These are phyloP conservation scores for Balansia obtecta DNA, from an alignment of 2,329 filamentous ascomycete genomes.

Conservation along the genomic window DNA sequence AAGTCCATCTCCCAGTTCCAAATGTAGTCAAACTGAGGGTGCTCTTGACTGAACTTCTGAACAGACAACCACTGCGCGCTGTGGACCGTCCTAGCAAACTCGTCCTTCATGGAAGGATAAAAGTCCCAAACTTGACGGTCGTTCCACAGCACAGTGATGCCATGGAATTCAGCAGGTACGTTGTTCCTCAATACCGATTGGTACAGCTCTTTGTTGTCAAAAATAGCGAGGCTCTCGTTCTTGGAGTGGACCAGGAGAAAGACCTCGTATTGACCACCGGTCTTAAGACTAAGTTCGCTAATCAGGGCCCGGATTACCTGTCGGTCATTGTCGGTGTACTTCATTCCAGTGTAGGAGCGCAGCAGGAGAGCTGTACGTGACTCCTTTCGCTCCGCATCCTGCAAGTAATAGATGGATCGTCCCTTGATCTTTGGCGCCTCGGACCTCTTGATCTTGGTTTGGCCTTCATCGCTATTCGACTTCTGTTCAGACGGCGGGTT, in stretches of 20 bases:
- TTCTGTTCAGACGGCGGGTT: constrained; percentile 8
- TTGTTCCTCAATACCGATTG: constrained; percentile 45
- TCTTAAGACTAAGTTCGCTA: constrained; percentile 61
- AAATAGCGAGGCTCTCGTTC: constrained; percentile 44
- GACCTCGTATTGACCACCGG: constrained; percentile 70
- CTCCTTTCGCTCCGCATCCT: constrained; percentile 22
- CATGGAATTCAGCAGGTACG: constrained; percentile 57
- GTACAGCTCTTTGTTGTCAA: constrained; percentile 46
- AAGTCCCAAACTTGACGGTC: constrained; percentile 61
- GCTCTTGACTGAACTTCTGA: constrained; percentile 62
- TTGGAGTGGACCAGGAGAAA: constrained; percentile 72
- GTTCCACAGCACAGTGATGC: constrained; percentile 64
- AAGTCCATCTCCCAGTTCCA: constrained; percentile 88
- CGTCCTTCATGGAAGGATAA: constrained; percentile 63
- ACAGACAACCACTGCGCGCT: constrained; percentile 58
- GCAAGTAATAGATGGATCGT: constrained; percentile 6
- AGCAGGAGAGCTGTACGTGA: constrained; percentile 61
- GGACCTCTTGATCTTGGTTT: constrained; percentile 1
- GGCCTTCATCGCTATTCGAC: neutral
- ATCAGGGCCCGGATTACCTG: constrained; percentile 69
- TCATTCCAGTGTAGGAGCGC: constrained; percentile 61
- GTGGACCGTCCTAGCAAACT: constrained; percentile 39
- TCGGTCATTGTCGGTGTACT: constrained; percentile 68
- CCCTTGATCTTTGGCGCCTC: constrained; percentile 8
- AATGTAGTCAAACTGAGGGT: constrained; percentile 68